These are phyloP conservation scores for Xylaria sp. DNA, from an alignment of 2,329 filamentous ascomycete genomes.

Conservation along the genomic window DNA sequence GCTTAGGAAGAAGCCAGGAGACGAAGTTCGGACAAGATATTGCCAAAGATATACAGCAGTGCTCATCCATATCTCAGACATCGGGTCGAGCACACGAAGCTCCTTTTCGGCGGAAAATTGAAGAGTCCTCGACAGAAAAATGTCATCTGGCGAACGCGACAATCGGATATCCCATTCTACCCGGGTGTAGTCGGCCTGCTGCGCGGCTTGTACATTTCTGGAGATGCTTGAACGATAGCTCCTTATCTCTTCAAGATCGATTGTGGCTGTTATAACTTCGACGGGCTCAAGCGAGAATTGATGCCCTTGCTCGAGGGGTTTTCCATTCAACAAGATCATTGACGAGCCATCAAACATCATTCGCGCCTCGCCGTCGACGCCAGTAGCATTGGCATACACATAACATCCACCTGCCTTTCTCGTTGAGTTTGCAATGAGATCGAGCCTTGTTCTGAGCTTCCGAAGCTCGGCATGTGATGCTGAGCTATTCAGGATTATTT, in stretches of 20 bases:
- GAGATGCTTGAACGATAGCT: slow-evolving; percentile 30
- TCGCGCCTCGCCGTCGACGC: slow-evolving; percentile 32
- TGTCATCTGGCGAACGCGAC: slow-evolving; percentile 28
- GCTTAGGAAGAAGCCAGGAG: not conserved
- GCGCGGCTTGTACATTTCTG: slow-evolving; percentile 31
- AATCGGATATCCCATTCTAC: slow-evolving; percentile 32
- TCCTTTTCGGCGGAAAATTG: not conserved
- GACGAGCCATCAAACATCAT: not conserved
- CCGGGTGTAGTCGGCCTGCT: slow-evolving; percentile 28
- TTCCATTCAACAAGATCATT: slow-evolving; percentile 1
- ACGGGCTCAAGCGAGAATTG: slow-evolving; percentile 37
- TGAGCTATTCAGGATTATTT: slow-evolving; percentile 33
- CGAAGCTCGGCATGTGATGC: slow-evolving; percentile 35
- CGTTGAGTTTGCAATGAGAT: slow-evolving; percentile 38
- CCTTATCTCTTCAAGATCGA: slow-evolving; percentile 33
- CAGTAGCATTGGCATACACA: slow-evolving; percentile 35
- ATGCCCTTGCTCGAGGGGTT: slow-evolving; percentile 24
- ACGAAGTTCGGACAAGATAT: not conserved
- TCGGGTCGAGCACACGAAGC: not conserved
- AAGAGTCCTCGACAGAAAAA: not conserved
- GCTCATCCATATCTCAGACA: not conserved
- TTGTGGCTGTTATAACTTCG: slow-evolving; percentile 33
- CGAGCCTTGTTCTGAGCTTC: slow-evolving; percentile 34
- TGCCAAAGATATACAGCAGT: not conserved
- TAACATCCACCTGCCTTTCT: slow-evolving; percentile 36